Evolutionary conservation across 208 protist species (phyloP), one percentile per base, ranked within the genome.

Genomic region (Acanthamoeba lenticulata): DNA sequence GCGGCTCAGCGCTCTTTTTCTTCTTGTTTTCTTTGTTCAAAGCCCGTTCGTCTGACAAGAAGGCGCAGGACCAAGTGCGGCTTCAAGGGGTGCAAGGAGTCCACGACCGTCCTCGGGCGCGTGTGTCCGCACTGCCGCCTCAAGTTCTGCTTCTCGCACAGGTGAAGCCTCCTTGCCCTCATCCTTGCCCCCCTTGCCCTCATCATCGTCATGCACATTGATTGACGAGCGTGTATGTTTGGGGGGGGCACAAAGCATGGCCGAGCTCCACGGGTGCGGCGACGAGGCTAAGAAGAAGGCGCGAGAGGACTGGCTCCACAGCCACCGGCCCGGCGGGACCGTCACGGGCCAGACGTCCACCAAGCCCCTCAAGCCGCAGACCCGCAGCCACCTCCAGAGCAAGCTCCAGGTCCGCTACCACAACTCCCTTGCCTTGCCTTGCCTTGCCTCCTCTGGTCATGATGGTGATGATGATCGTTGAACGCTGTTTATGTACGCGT

Each of bases 71-170:
- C 47, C 52, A 91, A 91, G 42, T 91, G 85, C 27, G 85, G 55
- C 52, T 69, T 32, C 38, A 62, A 91, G 36, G 57, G 57, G 21
- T 91, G 85, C 57, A 72, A 72, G 36, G 57, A 91, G 36, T 44
- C 55, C 36, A 72, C 57, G 21, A 91, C 85, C 24, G 85, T 91
- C 1, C 85, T 91, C 17, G 85, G 85, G 19, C 85, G 57, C 9
- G 21, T 91, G 47, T 91, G 85, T 47, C n/a, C 55, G 17, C 57
- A 72, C 36, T 91, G 85, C 29, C 47, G 57, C 32, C 85, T 91
- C 85, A 91, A 91, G 57, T 91, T 72, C 85, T 91, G 85, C n/a
- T 72, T 91, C 85, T 72, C 85, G 27, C 85, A 91, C 57, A 91
- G 85, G 85, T 91, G 29, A 72, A 47, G 3, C 21, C 32, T 17